These are phyloP conservation scores for Fusarium setosum DNA, from an alignment of 2,329 filamentous ascomycete genomes.

Conservation along the genomic window DNA sequence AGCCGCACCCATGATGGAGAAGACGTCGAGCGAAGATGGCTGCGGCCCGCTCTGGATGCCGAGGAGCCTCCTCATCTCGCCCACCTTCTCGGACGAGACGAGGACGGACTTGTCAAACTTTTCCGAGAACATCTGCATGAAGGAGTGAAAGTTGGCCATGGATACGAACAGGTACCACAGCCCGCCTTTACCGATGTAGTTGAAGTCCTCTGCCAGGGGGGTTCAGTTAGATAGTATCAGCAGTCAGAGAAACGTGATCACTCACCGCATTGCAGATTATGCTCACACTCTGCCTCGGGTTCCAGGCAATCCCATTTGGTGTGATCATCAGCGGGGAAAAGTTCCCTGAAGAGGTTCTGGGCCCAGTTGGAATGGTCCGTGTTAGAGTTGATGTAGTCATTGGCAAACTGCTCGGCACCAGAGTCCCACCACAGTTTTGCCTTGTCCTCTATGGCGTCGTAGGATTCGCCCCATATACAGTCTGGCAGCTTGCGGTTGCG, in stretches of 20 bases:
- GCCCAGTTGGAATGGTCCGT: slow-evolving; percentile 1
- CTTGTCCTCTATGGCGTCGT: background rate
- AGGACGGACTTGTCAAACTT: background rate
- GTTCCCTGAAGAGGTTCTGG: background rate
- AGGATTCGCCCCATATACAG: background rate
- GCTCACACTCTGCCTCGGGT: background rate
- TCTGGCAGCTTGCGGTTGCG: background rate
- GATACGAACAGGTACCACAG: slow-evolving; percentile 11
- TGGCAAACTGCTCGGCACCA: slow-evolving; percentile 1
- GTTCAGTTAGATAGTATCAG: too few species aligned
- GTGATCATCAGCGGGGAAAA: background rate
- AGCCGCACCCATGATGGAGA: background rate
- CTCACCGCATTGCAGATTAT: background rate
- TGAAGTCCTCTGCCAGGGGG: background rate
- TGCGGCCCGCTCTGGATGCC: background rate
- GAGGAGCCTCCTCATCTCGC: background rate
- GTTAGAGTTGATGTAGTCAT: background rate
- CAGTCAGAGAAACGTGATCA: too few species aligned
- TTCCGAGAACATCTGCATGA: background rate
- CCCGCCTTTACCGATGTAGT: background rate
- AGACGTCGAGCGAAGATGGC: background rate
- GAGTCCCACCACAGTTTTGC: background rate
- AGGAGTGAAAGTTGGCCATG: background rate
- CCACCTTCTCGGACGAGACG: background rate
- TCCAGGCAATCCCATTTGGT: background rate